Base-by-base conservation (phyloP, 148 eudicot species). In the Linanthus parryae region DNA sequence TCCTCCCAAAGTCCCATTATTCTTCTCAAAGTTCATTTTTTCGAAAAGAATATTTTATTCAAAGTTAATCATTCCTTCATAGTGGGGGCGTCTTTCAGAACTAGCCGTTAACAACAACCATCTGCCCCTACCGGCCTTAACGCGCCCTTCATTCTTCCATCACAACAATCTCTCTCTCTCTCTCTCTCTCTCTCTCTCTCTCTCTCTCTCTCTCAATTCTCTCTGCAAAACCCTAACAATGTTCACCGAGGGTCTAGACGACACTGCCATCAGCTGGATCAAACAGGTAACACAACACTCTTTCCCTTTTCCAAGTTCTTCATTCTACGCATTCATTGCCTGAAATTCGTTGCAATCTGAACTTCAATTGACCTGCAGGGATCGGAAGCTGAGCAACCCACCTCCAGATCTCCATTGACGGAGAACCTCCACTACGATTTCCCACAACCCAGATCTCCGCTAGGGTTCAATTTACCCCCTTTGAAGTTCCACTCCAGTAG, bases 231-330 rank as follows among this genome's bases (percentile, higher is more conserved):
- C n/a, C n/a, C n/a, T n/a, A 37, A 67, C 51, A 48, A 83, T 88
- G 96, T 88, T 88, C 56, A 84, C 96, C 1, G 88, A 88, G 45
- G 96, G 96, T 16, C 64, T 88, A 28, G 96, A 88, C 65, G 79
- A 88, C 50, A 69, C 47, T 13, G 96, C 92, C 27, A 79, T 88
- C 65, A 73, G 68, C 60, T 88, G 96, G 96, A 48, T 88, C 67
- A 88, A 81, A 23, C 77, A 84, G 88, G 96, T 83, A 72, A 0
- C 10, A 8, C 21, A 29, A 30, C 27, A 8, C 13, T 39, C 1
- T 14, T 20, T 22, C 35, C 12, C 49, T 10, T 18, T 6, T 50
- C 48, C 21, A 2, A 21, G n/a, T 53, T 19, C 14, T 20, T 22
- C 4, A 6, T 2, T 38, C 21, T 41, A 14, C 23, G 26, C n/a